Evolutionary conservation across 805 yeast genomes (phyloP).

Genomic region (Saturnispora silvae): DNA sequence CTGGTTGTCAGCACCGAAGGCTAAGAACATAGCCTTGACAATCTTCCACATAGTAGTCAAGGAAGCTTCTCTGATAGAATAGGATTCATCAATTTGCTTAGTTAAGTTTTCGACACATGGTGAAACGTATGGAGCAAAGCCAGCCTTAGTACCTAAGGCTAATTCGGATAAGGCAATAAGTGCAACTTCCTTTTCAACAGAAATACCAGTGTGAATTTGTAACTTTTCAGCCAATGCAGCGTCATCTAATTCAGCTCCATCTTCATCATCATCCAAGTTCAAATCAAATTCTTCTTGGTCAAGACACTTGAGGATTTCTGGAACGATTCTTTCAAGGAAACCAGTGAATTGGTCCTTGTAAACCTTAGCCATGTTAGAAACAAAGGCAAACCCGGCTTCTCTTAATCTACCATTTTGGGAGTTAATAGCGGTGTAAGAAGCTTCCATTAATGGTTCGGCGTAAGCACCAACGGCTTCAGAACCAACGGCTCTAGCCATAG

Average conservation of each 20-base stretch:
- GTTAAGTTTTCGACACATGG: conserved; percentile 50
- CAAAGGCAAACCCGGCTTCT: conserved; percentile 90
- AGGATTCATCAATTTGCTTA: conserved; percentile 74
- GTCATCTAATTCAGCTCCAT: conserved; percentile 39
- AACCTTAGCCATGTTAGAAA: conserved; percentile 89
- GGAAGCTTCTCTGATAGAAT: conserved; percentile 86
- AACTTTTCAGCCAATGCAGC: conserved; percentile 61
- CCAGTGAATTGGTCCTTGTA: conserved; percentile 86
- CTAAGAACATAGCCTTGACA: conserved; percentile 54
- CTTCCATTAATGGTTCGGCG: conserved; percentile 81
- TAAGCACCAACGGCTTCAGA: conserved; percentile 75
- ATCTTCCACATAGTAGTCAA: conserved; percentile 75
- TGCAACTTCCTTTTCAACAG: conserved; percentile 94
- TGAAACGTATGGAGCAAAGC: conserved; percentile 70
- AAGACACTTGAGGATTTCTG: conserved; percentile 73
- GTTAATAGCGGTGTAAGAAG: conserved; percentile 70
- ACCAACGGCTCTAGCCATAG: conserved; percentile 95
- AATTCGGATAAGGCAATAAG: conserved; percentile 81
- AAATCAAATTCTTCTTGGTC: conserved; percentile 78
- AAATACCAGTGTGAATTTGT: conserved; percentile 87
- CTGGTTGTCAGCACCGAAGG: conserved; percentile 42
- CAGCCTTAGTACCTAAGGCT: conserved; percentile 76
- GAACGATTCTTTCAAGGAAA: conserved; percentile 72
- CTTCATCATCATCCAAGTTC: conserved; percentile 37
- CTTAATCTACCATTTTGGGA: conserved; percentile 77